These are phyloP conservation scores for Crotalaria pallida DNA, from an alignment of 306 rosid species.

Conservation along the genomic window DNA sequence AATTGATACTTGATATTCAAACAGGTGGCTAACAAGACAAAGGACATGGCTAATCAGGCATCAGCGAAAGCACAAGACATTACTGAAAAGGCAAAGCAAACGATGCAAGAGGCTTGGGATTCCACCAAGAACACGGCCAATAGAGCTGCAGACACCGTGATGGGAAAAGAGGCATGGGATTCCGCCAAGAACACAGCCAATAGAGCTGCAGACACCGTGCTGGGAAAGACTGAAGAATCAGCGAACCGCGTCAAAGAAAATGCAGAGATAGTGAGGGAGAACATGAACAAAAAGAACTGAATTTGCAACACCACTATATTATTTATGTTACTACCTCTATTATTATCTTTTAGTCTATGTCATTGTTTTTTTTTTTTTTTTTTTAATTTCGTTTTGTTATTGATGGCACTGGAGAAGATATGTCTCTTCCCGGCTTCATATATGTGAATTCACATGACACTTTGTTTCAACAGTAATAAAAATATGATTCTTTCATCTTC, in stretches of 20 bases:
- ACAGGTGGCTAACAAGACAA: conserved; percentile 40
- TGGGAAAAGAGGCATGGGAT: conserved; percentile 58
- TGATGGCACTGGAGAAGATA: conserved; percentile 23
- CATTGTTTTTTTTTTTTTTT: neutral
- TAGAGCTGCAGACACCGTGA: conserved; percentile 39
- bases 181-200: conserved; percentile 58
- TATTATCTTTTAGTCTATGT: neutral
- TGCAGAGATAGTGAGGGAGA: conserved; percentile 26
- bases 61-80: conserved; percentile 47
- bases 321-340: neutral
- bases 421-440: conserved; percentile 31
- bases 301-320: neutral
- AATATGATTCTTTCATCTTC: neutral
- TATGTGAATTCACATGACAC: neutral
- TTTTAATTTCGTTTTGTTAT: neutral
- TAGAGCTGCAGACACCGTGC: conserved; percentile 38
- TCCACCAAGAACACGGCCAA: conserved; percentile 59
- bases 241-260: conserved; percentile 41
- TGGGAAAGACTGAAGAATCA: conserved; percentile 43
- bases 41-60: conserved; percentile 31
- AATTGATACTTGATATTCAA: neutral
- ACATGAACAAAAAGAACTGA: conserved; percentile 52
- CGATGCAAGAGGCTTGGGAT: conserved; percentile 64
- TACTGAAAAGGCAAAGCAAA: conserved; percentile 56
- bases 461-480: conserved; percentile 27